Evolutionary conservation across 345 rosid species (phyloP).

Genomic region (Ceriops zippeliana): DNA sequence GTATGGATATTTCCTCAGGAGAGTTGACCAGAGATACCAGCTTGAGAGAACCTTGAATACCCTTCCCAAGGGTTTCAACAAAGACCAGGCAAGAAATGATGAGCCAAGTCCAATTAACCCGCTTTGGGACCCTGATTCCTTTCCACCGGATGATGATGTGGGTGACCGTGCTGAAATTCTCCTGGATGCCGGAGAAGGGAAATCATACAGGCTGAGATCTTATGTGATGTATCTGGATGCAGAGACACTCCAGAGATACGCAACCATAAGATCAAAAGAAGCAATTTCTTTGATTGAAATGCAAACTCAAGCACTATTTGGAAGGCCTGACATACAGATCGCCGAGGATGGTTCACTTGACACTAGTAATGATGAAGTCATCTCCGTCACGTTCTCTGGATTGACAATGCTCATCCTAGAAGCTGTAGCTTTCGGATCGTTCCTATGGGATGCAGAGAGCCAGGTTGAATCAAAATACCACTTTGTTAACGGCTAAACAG

Average conservation of each 20-base stretch:
- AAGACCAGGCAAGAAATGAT: conserved; percentile 35
- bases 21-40: conserved; percentile 86
- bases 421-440: conserved; percentile 87
- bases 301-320: conserved; percentile 90
- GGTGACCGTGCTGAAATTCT: conserved; percentile 25
- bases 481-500: conserved; percentile 48
- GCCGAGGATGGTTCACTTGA: conserved; percentile 75
- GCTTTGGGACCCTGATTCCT: conserved; percentile 75
- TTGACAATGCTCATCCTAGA: conserved; percentile 83
- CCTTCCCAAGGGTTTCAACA: conserved; percentile 54
- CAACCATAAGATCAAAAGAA: conserved; percentile 85
- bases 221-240: conserved; percentile 82
- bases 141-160: conserved; percentile 46
- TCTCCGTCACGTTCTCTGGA: conserved; percentile 58
- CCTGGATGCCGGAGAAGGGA: conserved; percentile 33
- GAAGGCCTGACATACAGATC: conserved; percentile 70
- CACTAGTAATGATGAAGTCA: conserved; percentile 53
- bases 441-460: conserved; percentile 88
- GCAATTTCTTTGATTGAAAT: conserved; percentile 75
- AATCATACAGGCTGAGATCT: conserved; percentile 55
- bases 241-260: conserved; percentile 88
- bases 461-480: conserved; percentile 77
- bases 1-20: conserved; percentile 87
- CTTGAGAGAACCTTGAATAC: conserved; percentile 85
- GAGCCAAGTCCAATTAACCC: conserved; percentile 44